Evolutionary conservation across 2,329 filamentous ascomycete species (phyloP).

Genomic region (Neofusicoccum kwambonambiense): DNA sequence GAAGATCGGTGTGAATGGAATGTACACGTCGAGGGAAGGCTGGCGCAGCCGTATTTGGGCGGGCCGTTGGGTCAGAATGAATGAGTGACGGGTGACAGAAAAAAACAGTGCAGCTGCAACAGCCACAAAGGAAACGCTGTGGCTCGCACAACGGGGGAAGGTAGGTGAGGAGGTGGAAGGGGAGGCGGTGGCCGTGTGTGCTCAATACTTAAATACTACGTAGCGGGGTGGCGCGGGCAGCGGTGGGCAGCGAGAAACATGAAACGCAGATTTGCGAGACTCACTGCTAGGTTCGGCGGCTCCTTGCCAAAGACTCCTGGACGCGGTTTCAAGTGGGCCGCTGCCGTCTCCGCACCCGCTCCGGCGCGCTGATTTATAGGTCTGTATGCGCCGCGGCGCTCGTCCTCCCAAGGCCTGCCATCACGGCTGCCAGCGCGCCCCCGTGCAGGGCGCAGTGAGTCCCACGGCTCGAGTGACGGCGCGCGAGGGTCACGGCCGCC

Average conservation of each 20-base stretch:
- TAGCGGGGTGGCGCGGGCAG: no score
- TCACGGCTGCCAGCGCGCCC: background rate
- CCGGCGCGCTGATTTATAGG: slow-evolving; percentile 4
- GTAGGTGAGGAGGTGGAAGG: slow-evolving; percentile 13
- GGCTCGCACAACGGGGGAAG: slow-evolving; percentile 10
- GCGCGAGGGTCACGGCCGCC: background rate
- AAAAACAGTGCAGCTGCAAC: slow-evolving; percentile 7
- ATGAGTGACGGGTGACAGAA: slow-evolving; percentile 13
- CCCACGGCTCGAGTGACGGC: background rate
- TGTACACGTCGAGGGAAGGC: slow-evolving; percentile 13
- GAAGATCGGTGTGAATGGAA: slow-evolving; percentile 6
- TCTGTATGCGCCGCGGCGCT: background rate
- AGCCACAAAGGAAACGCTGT: slow-evolving; percentile 15
- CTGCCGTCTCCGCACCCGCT: slow-evolving; percentile 13
- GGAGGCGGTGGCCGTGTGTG: slow-evolving; percentile 11
- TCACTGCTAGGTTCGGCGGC: slow-evolving; percentile 9
- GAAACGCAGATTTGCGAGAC: slow-evolving; percentile 15
- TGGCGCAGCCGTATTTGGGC: background rate
- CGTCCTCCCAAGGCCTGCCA: background rate
- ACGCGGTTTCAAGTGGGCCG: slow-evolving; percentile 12
- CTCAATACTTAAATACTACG: background rate
- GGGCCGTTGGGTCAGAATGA: background rate
- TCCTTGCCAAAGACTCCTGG: slow-evolving; percentile 7
- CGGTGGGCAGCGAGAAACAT: slow-evolving; percentile 12
- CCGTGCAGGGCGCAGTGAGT: background rate